Base-by-base conservation (phyloP, 495 filamentous ascomycete species). In the Cercophora samala region DNA sequence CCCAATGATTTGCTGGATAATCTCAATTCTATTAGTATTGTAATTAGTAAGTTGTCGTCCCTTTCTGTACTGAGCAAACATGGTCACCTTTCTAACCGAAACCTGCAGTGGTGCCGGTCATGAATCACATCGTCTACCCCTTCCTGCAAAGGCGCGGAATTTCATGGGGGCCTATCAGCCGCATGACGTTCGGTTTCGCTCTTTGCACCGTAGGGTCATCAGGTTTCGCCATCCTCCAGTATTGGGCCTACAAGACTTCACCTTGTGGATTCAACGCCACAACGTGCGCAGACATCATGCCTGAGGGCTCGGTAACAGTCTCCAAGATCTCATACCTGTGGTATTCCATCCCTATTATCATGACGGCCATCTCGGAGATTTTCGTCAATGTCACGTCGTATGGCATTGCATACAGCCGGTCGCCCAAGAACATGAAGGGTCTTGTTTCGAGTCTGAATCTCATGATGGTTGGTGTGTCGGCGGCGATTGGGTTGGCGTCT, bases 1-100 rank as follows among this genome's bases (percentile, higher is more conserved):
- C 89, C 90, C 55, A 93, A 93, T 80, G 91, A 93, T 69, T 79
- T 92, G 67, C 89, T 93, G 77, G 78, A 79, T 70, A 93, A 91
- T 81, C 87, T 93, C 74, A 90, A 93, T 74, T 86, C 91, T 3
- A 82, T 95, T 65, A 78, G 77, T 64, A 87, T 92, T 72, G 88
- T 93, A 74, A 78, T 90, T 66, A 83, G 53, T 56, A 56, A 23
- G 53, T 56, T n/a, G 9, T 56, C n/a, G 22, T 54, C 53, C 53
- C 22, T 11, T 1, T 18, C 5, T 18, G 22, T 3, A 4, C 4
- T 23, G 22, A 23, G 52, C 52, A 56, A 19, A 18, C 1, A 8
- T 54, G 4, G 52, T 21, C 22, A 56, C 6, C n/a, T 11, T 56
- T 21, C 18, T 56, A 46, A 46, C 11, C 6, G 5, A 46, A 19